Conservation (phyloP, 108 stramenopile genomes). For the Schizochytrium sp. region DNA sequence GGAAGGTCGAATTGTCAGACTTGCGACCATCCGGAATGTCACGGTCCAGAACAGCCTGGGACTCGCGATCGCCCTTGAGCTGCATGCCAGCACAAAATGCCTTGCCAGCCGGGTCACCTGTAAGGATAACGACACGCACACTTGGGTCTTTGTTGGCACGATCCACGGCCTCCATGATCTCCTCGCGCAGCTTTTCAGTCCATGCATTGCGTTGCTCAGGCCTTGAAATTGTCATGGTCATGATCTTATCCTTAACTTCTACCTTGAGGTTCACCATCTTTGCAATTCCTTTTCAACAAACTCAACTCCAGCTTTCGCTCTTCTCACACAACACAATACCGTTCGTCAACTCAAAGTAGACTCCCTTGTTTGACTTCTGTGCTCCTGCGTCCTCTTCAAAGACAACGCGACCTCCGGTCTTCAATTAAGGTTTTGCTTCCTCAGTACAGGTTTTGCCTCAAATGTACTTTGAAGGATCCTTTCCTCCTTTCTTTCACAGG, state of each 20-base stretch:
- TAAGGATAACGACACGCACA: slow-evolving; percentile 30
- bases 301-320: no score
- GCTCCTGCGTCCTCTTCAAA: no score
- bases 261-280: slow-evolving; percentile 31
- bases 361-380: no score
- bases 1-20: slow-evolving; percentile 40
- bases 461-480: no score
- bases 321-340: no score
- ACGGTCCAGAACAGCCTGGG: neutral
- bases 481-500: no score
- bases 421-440: no score
- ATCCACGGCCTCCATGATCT: slow-evolving; percentile 17
- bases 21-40: slow-evolving; percentile 48
- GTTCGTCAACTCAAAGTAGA: no score
- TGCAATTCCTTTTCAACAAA: no score
- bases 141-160: slow-evolving; percentile 21
- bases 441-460: no score
- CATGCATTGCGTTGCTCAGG: slow-evolving; percentile 53
- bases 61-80: slow-evolving; percentile 33
- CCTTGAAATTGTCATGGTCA: slow-evolving; percentile 24
- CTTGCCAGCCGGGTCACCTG: slow-evolving; percentile 46
- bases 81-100: slow-evolving; percentile 48
- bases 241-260: slow-evolving; percentile 20
- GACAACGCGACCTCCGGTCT: no score
- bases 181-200: slow-evolving; percentile 46